Conservation (phyloP, 495 filamentous ascomycete genomes). For the Aspergillus carlsbadensis region DNA sequence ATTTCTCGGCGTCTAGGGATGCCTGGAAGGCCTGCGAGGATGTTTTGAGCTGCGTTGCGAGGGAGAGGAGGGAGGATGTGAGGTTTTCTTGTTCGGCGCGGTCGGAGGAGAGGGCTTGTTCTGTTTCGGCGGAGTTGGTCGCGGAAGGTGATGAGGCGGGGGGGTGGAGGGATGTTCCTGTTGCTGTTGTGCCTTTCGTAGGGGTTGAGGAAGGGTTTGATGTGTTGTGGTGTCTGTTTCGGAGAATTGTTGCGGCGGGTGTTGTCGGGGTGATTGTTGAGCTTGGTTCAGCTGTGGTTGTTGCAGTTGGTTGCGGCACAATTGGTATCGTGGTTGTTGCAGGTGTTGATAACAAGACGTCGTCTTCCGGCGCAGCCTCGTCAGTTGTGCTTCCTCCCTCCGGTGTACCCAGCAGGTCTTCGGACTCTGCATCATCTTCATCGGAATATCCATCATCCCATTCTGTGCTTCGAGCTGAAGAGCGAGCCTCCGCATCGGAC, state of each 20-base stretch:
- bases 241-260: conserved; percentile 27
- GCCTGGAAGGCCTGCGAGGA: conserved; percentile 67
- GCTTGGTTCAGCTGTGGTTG: conserved; percentile 16
- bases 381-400: conserved; percentile 1
- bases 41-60: conserved; percentile 76
- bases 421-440: conserved; percentile 31
- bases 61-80: conserved; percentile 71
- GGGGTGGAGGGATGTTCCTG: conserved; percentile 18
- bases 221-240: conserved; percentile 29
- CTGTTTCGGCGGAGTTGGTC: conserved; percentile 40
- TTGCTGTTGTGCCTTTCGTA: conserved; percentile 27
- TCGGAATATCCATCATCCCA: conserved; percentile 27
- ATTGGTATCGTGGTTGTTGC: background rate
- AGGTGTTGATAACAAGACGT: conserved; percentile 10
- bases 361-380: conserved; percentile 6
- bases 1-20: conserved; percentile 70
- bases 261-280: conserved; percentile 9
- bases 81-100: conserved; percentile 82
- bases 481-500: conserved; percentile 20
- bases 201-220: conserved; percentile 20
- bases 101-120: conserved; percentile 70
- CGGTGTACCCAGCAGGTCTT: conserved; percentile 36
- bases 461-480: conserved; percentile 4
- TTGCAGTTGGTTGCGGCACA: conserved; percentile 7
- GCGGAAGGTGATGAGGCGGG: conserved; percentile 14